Percentiles rank a stretch among this genome's conserved stretches.
phyloP scores from a whole-genome alignment of 2,329 filamentous ascomycete species.

The Curvularia hawaiiensis region DNA sequence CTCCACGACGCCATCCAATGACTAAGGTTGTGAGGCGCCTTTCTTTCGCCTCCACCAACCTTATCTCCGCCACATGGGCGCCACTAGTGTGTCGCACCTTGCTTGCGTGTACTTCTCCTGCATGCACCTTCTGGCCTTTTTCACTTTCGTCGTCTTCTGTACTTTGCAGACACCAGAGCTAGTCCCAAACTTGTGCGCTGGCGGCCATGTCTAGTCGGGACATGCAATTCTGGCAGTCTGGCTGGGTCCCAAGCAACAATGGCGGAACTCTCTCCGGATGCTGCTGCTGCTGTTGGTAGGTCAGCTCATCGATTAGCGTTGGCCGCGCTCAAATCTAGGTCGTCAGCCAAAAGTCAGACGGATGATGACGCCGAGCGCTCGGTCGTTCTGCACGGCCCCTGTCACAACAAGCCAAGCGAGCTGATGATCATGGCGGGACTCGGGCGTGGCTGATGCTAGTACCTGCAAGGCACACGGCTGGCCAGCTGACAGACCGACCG shows the following conservation, averaged over 20 bases:
- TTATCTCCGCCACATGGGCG: background rate
- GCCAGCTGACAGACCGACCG: background rate
- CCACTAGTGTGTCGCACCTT: background rate
- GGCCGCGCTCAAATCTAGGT: background rate
- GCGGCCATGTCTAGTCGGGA: background rate
- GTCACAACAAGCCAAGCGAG: background rate
- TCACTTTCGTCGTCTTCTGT: background rate
- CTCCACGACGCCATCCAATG: slow-evolving; percentile 1
- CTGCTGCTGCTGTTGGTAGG: background rate
- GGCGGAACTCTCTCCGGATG: background rate
- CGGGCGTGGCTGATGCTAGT: slow-evolving; percentile 1
- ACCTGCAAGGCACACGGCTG: background rate
- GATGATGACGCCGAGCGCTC: background rate
- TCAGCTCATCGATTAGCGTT: background rate
- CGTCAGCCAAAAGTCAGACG: background rate
- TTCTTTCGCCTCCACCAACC: no score
- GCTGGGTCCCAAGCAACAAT: background rate
- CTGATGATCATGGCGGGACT: background rate
- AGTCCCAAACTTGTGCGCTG: background rate
- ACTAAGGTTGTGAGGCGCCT: background rate
- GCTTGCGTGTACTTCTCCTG: background rate
- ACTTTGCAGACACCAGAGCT: slow-evolving; percentile 5
- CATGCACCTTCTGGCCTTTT: background rate
- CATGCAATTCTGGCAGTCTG: background rate
- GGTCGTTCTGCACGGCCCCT: background rate